Base-by-base conservation (phyloP, 73 alveolate genomes). In the Chromera velia region DNA sequence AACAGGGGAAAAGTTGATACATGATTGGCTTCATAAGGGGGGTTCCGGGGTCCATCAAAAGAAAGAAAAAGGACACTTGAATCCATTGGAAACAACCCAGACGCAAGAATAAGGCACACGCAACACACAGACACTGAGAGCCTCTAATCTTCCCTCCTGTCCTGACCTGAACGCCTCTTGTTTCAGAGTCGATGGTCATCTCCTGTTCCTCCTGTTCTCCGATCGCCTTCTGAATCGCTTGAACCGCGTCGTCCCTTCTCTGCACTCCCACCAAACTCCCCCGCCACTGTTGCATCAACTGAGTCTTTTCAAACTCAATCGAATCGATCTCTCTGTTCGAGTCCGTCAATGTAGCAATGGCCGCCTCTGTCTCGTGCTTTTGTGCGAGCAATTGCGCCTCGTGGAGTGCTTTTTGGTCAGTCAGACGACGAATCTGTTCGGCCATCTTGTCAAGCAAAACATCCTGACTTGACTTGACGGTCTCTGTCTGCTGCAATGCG, bases 401-500 rank as follows among this genome's bases (percentile, higher is more conserved):
- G 66, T 85, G 81, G 34, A 64, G 72, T 18, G 90, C 89, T 87
- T 86, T 86, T 46, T 75, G 70, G 34, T 89, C 94, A 46, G 89
- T 86, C 22, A 89, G 90, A 28, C 92, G 79, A 73, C 85, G 86
- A 66, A 89, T 86, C 72, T 89, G 91, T 70, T 89, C 94, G 30
- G 86, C 86, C 94, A 89, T 89, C 45, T 90, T 33, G 81, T 89
- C 94, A 70, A 89, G 86, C 33, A 89, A 83, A 34, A 86, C 82
- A 76, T 89, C 94, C 74, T 88, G 87, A 85, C 86, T 89, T 48
- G 72, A 72, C 90, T 89, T 89, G 66, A 64, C 72, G 67, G 74
- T 76, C 74, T 93, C 98, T 77, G 90, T 90, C 81, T 93, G 91
- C 34, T 90, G 90, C 55, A 93, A 91, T 83, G 86, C 87, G 72